phyloP scores from a whole-genome alignment of 2,329 filamentous ascomycete species.

The Epichloe hybrida region DNA sequence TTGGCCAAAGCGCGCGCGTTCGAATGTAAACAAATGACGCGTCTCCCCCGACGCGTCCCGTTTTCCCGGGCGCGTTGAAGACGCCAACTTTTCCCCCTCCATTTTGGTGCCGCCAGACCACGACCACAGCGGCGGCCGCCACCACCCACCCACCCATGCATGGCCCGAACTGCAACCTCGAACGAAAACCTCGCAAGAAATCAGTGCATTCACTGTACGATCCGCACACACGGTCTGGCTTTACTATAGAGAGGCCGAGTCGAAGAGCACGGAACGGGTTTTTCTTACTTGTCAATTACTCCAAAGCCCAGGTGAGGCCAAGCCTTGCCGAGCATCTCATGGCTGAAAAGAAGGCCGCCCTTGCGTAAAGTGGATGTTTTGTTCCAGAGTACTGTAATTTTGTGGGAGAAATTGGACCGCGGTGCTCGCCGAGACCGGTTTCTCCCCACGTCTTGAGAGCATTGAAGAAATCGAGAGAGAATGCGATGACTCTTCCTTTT shows the following conservation, averaged over 20 bases:
- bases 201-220: background rate
- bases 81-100: background rate
- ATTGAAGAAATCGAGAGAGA: background rate
- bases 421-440: background rate
- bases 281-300: too few relatives aligned
- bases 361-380: constrained; percentile 2
- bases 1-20: constrained; percentile 1
- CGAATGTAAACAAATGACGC: constrained; percentile 6
- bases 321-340: too few relatives aligned
- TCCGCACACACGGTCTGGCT: too few relatives aligned
- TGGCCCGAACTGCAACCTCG: background rate
- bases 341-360: background rate
- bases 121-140: background rate
- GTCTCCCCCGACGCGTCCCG: constrained; percentile 2
- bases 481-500: background rate
- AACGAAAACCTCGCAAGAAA: background rate
- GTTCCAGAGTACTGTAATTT: background rate
- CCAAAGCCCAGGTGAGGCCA: too few relatives aligned
- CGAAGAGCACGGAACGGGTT: too few relatives aligned
- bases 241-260: too few relatives aligned
- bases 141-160: background rate
- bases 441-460: background rate
- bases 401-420: background rate
- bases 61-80: background rate
- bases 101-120: background rate